Evolutionary conservation across 1,284 basidiomycete species (phyloP).

Genomic region (Omphalotus olearius): DNA sequence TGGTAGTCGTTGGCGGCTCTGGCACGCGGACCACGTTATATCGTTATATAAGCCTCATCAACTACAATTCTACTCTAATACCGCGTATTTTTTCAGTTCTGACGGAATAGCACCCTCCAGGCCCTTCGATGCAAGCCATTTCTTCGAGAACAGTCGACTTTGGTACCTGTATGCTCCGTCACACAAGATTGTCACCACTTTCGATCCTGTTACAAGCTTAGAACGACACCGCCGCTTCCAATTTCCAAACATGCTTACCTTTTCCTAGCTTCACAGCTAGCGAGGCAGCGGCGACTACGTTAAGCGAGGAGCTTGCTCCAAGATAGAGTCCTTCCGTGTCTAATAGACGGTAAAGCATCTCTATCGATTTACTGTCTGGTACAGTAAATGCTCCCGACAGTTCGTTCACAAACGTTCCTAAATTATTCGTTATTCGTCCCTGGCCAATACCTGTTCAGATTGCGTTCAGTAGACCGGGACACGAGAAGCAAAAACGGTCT

Average conservation of each 20-base stretch:
- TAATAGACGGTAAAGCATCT: slow-evolving; percentile 91
- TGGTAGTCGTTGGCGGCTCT: background rate
- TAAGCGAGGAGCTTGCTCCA: slow-evolving; percentile 94
- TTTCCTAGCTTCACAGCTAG: slow-evolving; percentile 84
- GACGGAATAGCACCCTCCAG: slow-evolving; percentile 80
- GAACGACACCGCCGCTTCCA: background rate
- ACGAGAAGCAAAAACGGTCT: slow-evolving; percentile 12
- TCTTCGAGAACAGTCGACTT: slow-evolving; percentile 91
- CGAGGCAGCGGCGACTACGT: slow-evolving; percentile 91
- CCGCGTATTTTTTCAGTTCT: slow-evolving; percentile 86
- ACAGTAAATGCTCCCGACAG: slow-evolving; percentile 84
- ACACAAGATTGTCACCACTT: slow-evolving; percentile 86
- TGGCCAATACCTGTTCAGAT: slow-evolving; percentile 84
- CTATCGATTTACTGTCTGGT: slow-evolving; percentile 86
- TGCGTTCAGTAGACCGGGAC: slow-evolving; percentile 8
- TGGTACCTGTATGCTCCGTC: slow-evolving; percentile 98
- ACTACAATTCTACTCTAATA: slow-evolving; percentile 55
- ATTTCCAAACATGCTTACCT: slow-evolving; percentile 43
- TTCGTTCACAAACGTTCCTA: slow-evolving; percentile 79
- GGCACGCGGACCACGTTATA: background rate
- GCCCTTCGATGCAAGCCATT: slow-evolving; percentile 87
- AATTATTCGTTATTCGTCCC: slow-evolving; percentile 93
- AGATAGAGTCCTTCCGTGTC: slow-evolving; percentile 94
- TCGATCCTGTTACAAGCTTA: slow-evolving; percentile 57
- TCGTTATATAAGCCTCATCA: background rate